Evolutionary conservation across 345 rosid species (phyloP), one percentile per base, ranked within the genome.

Genomic region (Salix purpurea): DNA sequence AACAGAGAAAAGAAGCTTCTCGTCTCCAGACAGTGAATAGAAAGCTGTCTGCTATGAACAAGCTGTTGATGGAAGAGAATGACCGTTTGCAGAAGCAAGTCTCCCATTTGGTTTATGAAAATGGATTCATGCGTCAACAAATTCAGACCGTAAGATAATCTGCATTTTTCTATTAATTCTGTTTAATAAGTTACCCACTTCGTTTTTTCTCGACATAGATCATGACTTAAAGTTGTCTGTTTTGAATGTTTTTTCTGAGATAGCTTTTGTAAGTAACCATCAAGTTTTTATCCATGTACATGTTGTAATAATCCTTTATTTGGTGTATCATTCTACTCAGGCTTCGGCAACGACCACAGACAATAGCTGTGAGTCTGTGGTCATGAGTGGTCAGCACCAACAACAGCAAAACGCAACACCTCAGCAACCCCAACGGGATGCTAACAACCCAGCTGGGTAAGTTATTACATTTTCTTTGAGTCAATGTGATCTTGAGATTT

Each of bases 321-420:
- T 72, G 28, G 24, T 37, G 56, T 26, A 44, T 74, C 21, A 44
- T 74, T 74, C 23, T 70, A 2, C 75, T 68, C 81, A 95, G 99
- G 91, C 89, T 77, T 87, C 99, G 68, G 94, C 90, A 79, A 84
- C 92, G 92, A 89, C 97, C 96, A 93, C 99, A 84, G 99, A 95
- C 92, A 93, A 93, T 86, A 95, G 98, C 92, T 93, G 99, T 83
- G 98, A 93, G 88, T 93, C 98, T 91, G 98, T 91, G 97, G 97
- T 93, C 94, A 87, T 92, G 83, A 93, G 91, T 52, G 99, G 93
- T 90, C 97, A 95, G 91, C 95, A 91, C 77, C 97, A 91, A 84
- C 94, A 92, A 80, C 97, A 94, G 86, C 98, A 90, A 87, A 91
- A 93, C 97, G 96, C 96, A 89, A 87, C 90, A 71, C 89, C 89